Base-by-base conservation (phyloP, 441 rosid species). In the Populus hybrid region DNA sequence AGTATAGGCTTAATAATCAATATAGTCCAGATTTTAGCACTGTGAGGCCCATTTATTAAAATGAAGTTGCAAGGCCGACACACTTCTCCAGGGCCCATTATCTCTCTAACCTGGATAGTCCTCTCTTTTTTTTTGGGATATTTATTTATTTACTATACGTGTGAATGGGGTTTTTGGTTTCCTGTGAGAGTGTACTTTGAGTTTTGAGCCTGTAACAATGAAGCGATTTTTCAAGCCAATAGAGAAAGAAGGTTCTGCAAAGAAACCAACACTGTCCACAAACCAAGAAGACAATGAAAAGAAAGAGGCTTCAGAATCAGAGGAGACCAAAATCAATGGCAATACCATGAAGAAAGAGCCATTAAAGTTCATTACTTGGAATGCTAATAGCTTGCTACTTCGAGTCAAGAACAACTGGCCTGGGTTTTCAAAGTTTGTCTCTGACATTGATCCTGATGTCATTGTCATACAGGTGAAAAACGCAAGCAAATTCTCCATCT, bases 351-450 rank as follows among this genome's bases (percentile, higher is more conserved):
- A 78, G 82, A 86, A 73, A 46, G 95, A 93, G 81, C 98, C 98
- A 1, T 76, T 88, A 64, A 96, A 91, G 89, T 94, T 96, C 80
- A 1, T 96, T 11, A 91, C 98, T 0, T 94, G 99, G 99, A 96
- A 96, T 73, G 99, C 98, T 9, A 94, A 96, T 76, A 94, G 99
- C 87, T 88, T 96, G 40, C 97, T 96, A 81, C 94, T 93, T 81
- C 98, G 99, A 4, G 98, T 83, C 83, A 96, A 94, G 84, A 93
- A 85, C 86, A 84, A 96, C 88, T 93, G 98, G 99, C 85, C 93
- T 4, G 90, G 89, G 70, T 89, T 96, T 91, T 68, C 97, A 69
- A 84, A 85, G 71, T 87, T 96, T 78, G 79, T 96, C 67, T 76
- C 94, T 65, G 79, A 70, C 57, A 84, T 91, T 67, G 94, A 96